Conservation (phyloP, 345 rosid species). For the Crucihimalaya himalaica region DNA sequence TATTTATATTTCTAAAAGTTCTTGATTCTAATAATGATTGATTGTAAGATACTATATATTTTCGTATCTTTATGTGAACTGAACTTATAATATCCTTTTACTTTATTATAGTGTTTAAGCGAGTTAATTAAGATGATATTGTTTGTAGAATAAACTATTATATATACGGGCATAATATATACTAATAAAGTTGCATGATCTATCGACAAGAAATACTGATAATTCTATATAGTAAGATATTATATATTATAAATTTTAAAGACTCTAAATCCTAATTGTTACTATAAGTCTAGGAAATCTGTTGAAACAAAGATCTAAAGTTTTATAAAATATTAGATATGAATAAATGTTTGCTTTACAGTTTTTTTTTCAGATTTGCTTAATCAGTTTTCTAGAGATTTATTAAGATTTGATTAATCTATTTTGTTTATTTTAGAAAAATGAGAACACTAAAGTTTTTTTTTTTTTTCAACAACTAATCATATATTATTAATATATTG, state of each 20-base stretch:
- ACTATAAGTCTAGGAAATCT: neutral
- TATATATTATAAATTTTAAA: too few species aligned
- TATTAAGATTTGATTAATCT: neutral
- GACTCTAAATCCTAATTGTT: too few species aligned
- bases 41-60: slow-evolving; percentile 3
- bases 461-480: too few species aligned
- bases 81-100: neutral
- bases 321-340: neutral
- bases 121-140: neutral
- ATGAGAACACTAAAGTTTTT: neutral
- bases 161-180: too few species aligned
- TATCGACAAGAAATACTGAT: too few species aligned
- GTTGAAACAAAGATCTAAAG: neutral
- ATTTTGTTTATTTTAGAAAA: neutral
- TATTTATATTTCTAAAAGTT: neutral
- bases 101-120: neutral
- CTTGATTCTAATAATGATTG: slow-evolving; percentile 16
- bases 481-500: too few species aligned
- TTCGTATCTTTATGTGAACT: slow-evolving; percentile 1
- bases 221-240: too few species aligned
- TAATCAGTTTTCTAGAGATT: neutral
- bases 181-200: neutral
- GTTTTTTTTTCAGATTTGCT: neutral
- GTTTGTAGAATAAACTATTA: neutral
- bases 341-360: neutral